phyloP scores from a whole-genome alignment of 257 asterid genomes.

The Leptodermis oblonga region DNA sequence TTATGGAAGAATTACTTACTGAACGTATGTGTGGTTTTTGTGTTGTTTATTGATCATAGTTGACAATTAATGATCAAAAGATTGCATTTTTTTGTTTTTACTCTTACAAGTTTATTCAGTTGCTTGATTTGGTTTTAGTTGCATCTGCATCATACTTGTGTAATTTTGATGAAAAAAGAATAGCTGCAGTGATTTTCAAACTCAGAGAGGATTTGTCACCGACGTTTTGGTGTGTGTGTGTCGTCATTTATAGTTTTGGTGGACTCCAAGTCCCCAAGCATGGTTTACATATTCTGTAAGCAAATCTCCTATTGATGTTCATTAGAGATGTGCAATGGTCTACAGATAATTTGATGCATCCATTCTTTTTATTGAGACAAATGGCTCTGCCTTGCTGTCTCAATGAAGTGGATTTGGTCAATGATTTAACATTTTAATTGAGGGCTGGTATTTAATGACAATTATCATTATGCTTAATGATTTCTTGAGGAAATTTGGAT shows the following conservation, averaged over 20 bases:
- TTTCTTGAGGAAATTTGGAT: neutral
- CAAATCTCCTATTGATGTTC: neutral
- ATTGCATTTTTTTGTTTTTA: neutral
- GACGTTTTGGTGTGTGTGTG: neutral
- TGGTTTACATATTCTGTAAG: neutral
- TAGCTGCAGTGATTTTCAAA: neutral
- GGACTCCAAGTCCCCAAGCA: neutral
- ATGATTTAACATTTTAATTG: neutral
- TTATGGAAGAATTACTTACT: neutral
- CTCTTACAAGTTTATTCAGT: neutral
- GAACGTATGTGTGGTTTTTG: neutral
- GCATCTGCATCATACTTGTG: neutral
- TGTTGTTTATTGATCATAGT: neutral
- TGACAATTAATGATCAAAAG: neutral
- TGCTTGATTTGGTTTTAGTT: neutral
- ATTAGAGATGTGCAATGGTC: neutral
- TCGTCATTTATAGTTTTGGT: neutral
- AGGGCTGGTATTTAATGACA: neutral
- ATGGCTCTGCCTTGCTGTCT: neutral
- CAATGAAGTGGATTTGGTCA: neutral
- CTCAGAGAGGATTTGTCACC: neutral
- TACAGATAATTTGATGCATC: neutral
- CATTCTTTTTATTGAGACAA: neutral
- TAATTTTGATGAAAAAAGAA: neutral
- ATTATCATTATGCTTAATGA: neutral